Evolutionary conservation across 2,329 filamentous ascomycete genomes (phyloP).

Genomic region (Rutstroemia sydowiana): DNA sequence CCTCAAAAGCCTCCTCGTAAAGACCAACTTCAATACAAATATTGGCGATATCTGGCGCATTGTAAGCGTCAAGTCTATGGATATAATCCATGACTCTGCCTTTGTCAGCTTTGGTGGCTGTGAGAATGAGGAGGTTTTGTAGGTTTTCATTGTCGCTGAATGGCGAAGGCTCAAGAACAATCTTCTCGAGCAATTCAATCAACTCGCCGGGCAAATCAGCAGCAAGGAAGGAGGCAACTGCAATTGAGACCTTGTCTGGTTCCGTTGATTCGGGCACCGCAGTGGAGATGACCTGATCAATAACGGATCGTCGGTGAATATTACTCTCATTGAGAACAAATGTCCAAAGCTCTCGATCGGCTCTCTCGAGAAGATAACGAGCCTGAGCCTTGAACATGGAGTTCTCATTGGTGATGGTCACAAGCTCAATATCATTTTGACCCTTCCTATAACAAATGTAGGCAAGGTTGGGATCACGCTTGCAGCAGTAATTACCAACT

Average conservation of each 20-base stretch:
- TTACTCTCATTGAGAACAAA: slow-evolving; percentile 97
- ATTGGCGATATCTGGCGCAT: slow-evolving; percentile 83
- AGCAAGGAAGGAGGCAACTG: slow-evolving; percentile 86
- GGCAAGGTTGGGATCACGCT: slow-evolving; percentile 91
- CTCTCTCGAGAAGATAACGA: slow-evolving; percentile 85
- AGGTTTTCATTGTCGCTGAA: slow-evolving; percentile 97
- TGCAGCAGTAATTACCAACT: slow-evolving; percentile 98
- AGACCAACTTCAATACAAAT: slow-evolving; percentile 93
- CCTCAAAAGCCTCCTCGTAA: slow-evolving; percentile 94
- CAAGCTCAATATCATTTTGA: slow-evolving; percentile 92
- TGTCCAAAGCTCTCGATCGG: slow-evolving; percentile 83
- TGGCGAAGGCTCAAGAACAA: slow-evolving; percentile 96
- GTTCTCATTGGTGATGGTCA: slow-evolving; percentile 98
- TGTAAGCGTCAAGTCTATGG: slow-evolving; percentile 81
- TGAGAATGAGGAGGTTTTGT: slow-evolving; percentile 94
- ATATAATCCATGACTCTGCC: slow-evolving; percentile 93
- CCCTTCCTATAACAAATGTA: slow-evolving; percentile 95
- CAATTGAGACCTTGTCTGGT: slow-evolving; percentile 88
- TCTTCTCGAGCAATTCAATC: slow-evolving; percentile 97
- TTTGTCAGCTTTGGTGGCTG: slow-evolving; percentile 94
- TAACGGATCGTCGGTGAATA: slow-evolving; percentile 82
- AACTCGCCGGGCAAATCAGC: slow-evolving; percentile 88
- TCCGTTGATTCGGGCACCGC: slow-evolving; percentile 90
- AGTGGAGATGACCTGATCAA: slow-evolving; percentile 93
- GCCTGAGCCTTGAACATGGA: slow-evolving; percentile 99